A percentile compares a stretch with the other conserved stretches of the same genome.
These are phyloP conservation scores for Sclerotinia spermophila DNA, from an alignment of 2,329 filamentous ascomycete genomes.

Conservation along the genomic window DNA sequence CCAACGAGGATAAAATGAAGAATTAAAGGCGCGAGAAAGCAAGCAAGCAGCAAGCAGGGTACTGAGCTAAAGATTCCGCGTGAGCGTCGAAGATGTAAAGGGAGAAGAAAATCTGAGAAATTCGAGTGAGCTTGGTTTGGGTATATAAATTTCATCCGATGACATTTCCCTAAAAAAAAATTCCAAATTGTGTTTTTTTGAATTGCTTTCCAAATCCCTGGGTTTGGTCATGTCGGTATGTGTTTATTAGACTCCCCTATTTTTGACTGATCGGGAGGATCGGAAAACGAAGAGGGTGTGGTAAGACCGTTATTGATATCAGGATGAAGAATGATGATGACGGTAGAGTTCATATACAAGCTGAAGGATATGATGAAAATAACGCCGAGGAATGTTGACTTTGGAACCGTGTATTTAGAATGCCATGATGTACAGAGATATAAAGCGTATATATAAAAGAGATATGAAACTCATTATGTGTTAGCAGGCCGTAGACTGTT, in stretches of 20 bases:
- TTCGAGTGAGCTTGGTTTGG: constrained; percentile 1
- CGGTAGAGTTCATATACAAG: constrained; percentile 1
- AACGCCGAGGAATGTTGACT: constrained; percentile 8
- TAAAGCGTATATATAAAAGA: not conserved
- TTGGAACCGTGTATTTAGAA: constrained; percentile 6
- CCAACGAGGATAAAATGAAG: not conserved
- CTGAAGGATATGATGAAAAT: constrained; percentile 2
- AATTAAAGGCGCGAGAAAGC: constrained; percentile 5
- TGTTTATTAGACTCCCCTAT: not conserved
- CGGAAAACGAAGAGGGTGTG: not conserved
- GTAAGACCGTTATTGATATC: not conserved
- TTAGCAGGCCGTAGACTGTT: constrained; percentile 34
- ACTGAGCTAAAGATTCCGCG: constrained; percentile 7
- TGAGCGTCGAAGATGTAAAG: constrained; percentile 16
- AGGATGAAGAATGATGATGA: not conserved
- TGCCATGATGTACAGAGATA: constrained; percentile 21
- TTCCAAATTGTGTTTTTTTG: not conserved
- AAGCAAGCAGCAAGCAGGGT: not conserved
- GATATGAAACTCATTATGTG: not conserved
- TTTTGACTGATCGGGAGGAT: not conserved
- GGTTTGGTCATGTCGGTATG: not conserved
- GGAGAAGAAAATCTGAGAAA: not conserved
- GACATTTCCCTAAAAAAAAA: not conserved
- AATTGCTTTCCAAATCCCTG: not conserved
- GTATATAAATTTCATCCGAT: constrained; percentile 16